phyloP scores from a whole-genome alignment of 139 green algal genomes.

The Volvox reticuliferus region DNA sequence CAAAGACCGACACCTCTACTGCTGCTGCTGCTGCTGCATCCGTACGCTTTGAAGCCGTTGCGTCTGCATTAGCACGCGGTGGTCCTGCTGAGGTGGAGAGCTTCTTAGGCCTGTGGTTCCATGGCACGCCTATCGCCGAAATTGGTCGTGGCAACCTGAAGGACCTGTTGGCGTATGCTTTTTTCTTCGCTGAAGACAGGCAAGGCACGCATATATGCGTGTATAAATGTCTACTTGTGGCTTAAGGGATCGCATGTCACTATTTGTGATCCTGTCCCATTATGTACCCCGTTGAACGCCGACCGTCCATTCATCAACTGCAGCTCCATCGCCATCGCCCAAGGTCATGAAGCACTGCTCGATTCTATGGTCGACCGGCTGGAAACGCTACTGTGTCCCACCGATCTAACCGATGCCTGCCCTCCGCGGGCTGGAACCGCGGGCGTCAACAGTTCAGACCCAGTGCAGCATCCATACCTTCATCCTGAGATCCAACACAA shows the following conservation, averaged over 20 bases:
- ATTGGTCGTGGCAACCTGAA: slow-evolving; percentile 43
- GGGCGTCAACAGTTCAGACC: too few relatives aligned
- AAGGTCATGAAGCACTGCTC: background rate
- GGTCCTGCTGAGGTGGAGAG: background rate
- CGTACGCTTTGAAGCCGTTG: slow-evolving; percentile 10
- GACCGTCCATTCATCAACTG: background rate
- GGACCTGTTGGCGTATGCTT: slow-evolving; percentile 53
- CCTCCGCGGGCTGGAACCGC: too few relatives aligned
- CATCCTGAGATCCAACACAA: too few relatives aligned
- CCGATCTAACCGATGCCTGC: too few relatives aligned
- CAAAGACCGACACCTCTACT: too few relatives aligned
- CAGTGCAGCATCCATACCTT: too few relatives aligned
- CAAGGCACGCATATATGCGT: background rate
- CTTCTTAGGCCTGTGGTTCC: slow-evolving; percentile 51
- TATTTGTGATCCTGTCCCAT: too few relatives aligned
- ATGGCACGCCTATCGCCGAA: background rate
- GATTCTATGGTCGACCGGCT: slow-evolving; percentile 26
- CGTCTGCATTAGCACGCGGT: background rate
- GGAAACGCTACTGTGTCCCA: slow-evolving; percentile 35
- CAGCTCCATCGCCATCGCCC: background rate
- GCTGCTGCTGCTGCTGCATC: background rate
- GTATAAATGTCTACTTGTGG: too few relatives aligned
- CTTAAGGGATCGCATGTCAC: too few relatives aligned
- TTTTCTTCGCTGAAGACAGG: slow-evolving; percentile 50
- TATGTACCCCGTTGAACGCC: too few relatives aligned